Base-by-base conservation (phyloP, 768 basidiomycete species). In the Chalciporus pseudorubinellus region DNA sequence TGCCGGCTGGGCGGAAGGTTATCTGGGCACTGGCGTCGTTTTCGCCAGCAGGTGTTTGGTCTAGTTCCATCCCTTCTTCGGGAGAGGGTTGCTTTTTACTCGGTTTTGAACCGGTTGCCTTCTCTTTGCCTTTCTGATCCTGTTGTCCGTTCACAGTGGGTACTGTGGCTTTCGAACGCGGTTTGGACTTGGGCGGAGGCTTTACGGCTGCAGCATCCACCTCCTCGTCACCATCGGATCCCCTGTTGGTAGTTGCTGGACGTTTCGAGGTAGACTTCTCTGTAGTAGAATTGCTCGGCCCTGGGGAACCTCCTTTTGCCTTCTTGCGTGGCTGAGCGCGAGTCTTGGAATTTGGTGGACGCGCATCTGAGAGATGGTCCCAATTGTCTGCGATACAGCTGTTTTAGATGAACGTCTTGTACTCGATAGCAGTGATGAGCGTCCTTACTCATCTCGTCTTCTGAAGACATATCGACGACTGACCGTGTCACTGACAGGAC, bases 401-500 rank as follows among this genome's bases (percentile, higher is more conserved):
- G 41, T 36, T 63, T 66, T 39, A 64, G 64, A 63, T 60, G 52
- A 63, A 66, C 34, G 33, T 52, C 56, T 42, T 29, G 56, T 20
- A 31, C 34, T 39, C 19, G 43, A 22, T 24, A 24, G 20, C 42
- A 38, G 26, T 31, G n/a, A 26, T 36, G 51, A 48, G 50, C 19
- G 36, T 24, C 43, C 63, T 61, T 42, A 67, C 66, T 65, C 59
- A 67, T 67, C 45, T 67, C 68, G 51, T 67, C 66, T 42, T 67
- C 68, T 10, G 67, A 67, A 12, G 66, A 69, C 66, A 69, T 69
- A 50, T 26, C 38, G 44, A 12, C 33, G 28, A 18, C 26, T 28
- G 9, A 28, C 26, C 26, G 4, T 28, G 4, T 28, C 26, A 28
- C 26, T 28, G 26, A 28, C 26, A 28, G 46, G n/a, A n/a, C n/a